phyloP scores from a whole-genome alignment of 768 basidiomycete genomes.

The Tulasnella sp. region DNA sequence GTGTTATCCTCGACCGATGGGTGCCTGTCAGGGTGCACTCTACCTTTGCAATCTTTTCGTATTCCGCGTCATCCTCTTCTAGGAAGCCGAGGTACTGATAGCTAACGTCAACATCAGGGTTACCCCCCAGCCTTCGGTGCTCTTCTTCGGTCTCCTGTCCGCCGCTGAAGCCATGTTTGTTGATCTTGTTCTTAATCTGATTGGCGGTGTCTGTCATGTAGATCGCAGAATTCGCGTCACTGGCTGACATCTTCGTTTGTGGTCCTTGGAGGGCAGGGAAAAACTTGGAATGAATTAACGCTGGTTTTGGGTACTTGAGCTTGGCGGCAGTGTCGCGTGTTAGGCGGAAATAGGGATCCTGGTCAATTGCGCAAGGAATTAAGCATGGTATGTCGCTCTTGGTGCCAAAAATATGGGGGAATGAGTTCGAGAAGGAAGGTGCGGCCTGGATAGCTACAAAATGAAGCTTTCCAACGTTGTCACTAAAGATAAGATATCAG shows the following conservation, averaged over 20 bases:
- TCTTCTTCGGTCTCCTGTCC: slow-evolving; percentile 96
- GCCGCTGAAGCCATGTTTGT: slow-evolving; percentile 92
- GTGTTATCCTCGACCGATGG: background rate
- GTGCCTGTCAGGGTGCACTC: slow-evolving; percentile 32
- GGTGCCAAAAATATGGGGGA: slow-evolving; percentile 93
- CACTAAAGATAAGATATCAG: slow-evolving; percentile 48
- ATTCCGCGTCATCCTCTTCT: slow-evolving; percentile 88
- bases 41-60: slow-evolving; percentile 72
- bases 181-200: slow-evolving; percentile 98
- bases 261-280: slow-evolving; percentile 98
- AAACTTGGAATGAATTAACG: slow-evolving; percentile 91
- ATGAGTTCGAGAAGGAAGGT: slow-evolving; percentile 96
- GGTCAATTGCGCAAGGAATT: slow-evolving; percentile 98
- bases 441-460: slow-evolving; percentile 94
- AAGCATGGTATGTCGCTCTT: slow-evolving; percentile 80
- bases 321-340: slow-evolving; percentile 93
- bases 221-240: slow-evolving; percentile 86
- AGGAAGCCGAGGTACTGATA: slow-evolving; percentile 97
- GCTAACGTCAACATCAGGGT: slow-evolving; percentile 91
- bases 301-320: slow-evolving; percentile 93
- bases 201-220: slow-evolving; percentile 91
- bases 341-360: slow-evolving; percentile 95
- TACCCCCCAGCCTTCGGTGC: slow-evolving; percentile 79
- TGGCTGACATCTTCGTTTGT: slow-evolving; percentile 99
- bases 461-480: slow-evolving; percentile 97